Evolutionary conservation across 2,329 filamentous ascomycete species (phyloP).

Genomic region (Mycosphaerella arachidis): DNA sequence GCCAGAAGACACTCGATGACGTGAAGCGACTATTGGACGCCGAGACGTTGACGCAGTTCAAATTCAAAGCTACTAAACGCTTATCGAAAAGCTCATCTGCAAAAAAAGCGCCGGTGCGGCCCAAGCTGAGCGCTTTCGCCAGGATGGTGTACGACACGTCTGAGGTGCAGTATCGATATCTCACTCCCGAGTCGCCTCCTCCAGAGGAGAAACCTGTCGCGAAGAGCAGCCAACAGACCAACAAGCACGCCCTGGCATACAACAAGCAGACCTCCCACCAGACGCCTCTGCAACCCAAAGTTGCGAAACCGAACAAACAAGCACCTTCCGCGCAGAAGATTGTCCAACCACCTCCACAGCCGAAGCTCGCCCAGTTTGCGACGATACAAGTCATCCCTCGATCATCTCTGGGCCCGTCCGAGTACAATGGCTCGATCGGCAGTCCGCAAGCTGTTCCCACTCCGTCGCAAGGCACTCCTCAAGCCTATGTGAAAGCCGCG

Average conservation of each 20-base stretch:
- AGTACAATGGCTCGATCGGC: constrained; percentile 2
- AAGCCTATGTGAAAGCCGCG: constrained; percentile 23
- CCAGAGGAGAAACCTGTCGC: constrained; percentile 1
- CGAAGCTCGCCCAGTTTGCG: neutral
- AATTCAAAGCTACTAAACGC: constrained; percentile 40
- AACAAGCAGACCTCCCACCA: neutral
- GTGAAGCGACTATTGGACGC: constrained; percentile 69
- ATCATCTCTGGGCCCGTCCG: neutral
- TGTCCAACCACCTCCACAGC: neutral
- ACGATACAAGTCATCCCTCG: constrained; percentile 2
- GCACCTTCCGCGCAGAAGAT: neutral
- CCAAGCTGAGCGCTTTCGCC: constrained; percentile 49
- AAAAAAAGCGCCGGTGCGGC: constrained; percentile 12
- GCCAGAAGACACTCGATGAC: constrained; percentile 69
- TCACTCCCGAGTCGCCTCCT: constrained; percentile 28
- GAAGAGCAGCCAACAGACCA: neutral
- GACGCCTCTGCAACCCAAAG: neutral
- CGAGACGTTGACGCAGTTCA: constrained; percentile 63
- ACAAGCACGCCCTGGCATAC: neutral
- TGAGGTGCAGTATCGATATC: constrained; percentile 35
- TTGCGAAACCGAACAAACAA: neutral
- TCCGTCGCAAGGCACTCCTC: constrained; percentile 3
- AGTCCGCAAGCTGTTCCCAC: constrained; percentile 9
- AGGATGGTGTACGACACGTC: constrained; percentile 48
- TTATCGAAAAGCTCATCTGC: constrained; percentile 6